These are phyloP conservation scores for Irineochytrium annulatum DNA, from an alignment of 192 early-diverging fungal genomes.

Conservation along the genomic window DNA sequence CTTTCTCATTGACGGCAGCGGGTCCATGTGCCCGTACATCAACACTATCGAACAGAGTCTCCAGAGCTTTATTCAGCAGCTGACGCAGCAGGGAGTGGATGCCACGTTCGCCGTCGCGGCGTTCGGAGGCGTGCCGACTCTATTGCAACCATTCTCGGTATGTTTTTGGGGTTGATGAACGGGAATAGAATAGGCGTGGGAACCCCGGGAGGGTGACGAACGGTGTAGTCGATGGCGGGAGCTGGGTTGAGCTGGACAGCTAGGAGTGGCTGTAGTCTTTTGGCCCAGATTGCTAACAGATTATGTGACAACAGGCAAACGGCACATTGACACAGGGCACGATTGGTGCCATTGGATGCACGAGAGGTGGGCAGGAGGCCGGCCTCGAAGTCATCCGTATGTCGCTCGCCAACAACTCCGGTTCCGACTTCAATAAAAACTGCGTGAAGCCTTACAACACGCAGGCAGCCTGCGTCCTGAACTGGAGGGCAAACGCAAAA, in stretches of 20 bases:
- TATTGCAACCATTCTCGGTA: slow-evolving; percentile 32
- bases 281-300: background rate
- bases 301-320: background rate
- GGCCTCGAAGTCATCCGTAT: slow-evolving; percentile 37
- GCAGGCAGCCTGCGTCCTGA: slow-evolving; percentile 14
- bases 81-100: slow-evolving; percentile 17
- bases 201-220: too few relatives aligned
- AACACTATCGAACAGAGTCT: slow-evolving; percentile 18
- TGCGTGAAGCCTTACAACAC: slow-evolving; percentile 3
- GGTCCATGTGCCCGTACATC: slow-evolving; percentile 39
- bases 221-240: too few relatives aligned
- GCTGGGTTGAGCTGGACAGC: too few relatives aligned
- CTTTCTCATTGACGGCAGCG: slow-evolving; percentile 30
- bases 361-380: slow-evolving; percentile 30
- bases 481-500: slow-evolving; percentile 18
- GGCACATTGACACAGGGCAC: slow-evolving; percentile 1
- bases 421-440: slow-evolving; percentile 10
- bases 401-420: slow-evolving; percentile 20
- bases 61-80: slow-evolving; percentile 14
- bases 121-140: slow-evolving; percentile 26
- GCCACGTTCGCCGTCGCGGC: slow-evolving; percentile 35
- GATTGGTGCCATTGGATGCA: slow-evolving; percentile 20
- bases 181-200: too few relatives aligned
- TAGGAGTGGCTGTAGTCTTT: too few relatives aligned
- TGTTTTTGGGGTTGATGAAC: too few relatives aligned